phyloP scores from a whole-genome alignment of 495 filamentous ascomycete species.

The Penicillium longicatenatum region DNA sequence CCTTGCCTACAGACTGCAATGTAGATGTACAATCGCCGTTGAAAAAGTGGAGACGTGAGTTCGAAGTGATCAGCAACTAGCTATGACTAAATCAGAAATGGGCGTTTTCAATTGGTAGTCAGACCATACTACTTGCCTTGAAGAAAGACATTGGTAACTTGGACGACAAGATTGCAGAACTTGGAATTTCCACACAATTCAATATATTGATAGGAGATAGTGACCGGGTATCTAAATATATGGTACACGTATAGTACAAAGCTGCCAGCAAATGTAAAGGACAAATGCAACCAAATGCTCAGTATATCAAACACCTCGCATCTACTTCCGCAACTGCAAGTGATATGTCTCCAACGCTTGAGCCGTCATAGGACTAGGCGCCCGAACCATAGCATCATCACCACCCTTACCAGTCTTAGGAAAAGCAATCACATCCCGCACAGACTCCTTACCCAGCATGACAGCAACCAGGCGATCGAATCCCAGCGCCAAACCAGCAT shows the following conservation, averaged over 20 bases:
- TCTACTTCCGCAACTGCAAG: conserved; percentile 33
- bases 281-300: background rate
- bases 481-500: conserved; percentile 90
- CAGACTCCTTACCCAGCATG: conserved; percentile 70
- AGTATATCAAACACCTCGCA: background rate
- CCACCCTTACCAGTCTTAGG: conserved; percentile 83
- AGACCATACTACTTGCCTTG: too few species aligned
- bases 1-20: too few species aligned
- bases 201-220: conserved; percentile 17
- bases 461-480: conserved; percentile 89
- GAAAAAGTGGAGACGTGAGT: too few species aligned
- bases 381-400: conserved; percentile 78
- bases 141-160: too few species aligned
- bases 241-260: conserved; percentile 19
- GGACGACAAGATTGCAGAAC: too few species aligned
- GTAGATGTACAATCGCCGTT: too few species aligned
- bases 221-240: conserved; percentile 24
- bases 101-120: too few species aligned
- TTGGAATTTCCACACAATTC: background rate
- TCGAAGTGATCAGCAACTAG: too few species aligned
- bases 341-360: conserved; percentile 74
- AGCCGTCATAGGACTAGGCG: conserved; percentile 64
- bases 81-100: too few species aligned
- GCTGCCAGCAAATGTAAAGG: background rate
- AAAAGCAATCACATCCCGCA: conserved; percentile 94